Conservation (phyloP, 2,329 filamentous ascomycete species). For the Trichoderma atrobrunneum region DNA sequence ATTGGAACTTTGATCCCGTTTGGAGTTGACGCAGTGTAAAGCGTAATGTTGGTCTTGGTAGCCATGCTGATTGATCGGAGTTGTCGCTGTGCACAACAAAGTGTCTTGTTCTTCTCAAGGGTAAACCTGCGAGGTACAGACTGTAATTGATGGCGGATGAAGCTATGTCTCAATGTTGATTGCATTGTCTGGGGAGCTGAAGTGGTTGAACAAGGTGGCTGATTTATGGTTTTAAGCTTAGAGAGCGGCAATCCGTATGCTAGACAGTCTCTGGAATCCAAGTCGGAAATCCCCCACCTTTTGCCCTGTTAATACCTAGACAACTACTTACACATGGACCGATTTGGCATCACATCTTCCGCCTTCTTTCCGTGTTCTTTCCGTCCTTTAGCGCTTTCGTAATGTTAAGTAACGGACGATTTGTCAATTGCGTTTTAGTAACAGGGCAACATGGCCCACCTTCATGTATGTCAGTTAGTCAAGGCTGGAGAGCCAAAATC, state of each 20-base stretch:
- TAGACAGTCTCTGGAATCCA: neutral
- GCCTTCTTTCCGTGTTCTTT: neutral
- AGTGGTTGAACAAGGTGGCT: neutral
- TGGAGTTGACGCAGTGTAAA: neutral
- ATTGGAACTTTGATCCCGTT: neutral
- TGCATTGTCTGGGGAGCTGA: neutral
- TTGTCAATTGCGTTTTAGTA: neutral
- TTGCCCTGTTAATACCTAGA: neutral
- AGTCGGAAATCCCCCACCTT: neutral
- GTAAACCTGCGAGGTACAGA: neutral
- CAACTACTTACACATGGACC: neutral
- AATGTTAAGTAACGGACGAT: neutral
- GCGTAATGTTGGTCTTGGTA: neutral
- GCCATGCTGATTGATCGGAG: neutral
- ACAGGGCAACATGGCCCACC: no score
- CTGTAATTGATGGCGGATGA: neutral
- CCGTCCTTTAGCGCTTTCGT: neutral
- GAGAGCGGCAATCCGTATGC: neutral
- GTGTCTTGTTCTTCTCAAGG: neutral
- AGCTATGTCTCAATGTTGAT: neutral
- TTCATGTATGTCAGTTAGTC: no score
- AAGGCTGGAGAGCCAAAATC: neutral
- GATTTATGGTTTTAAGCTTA: neutral
- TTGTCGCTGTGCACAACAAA: neutral
- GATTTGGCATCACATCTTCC: neutral